These are phyloP conservation scores for Elongisporangium anandrum DNA, from an alignment of 352 stramenopile species.

Conservation along the genomic window DNA sequence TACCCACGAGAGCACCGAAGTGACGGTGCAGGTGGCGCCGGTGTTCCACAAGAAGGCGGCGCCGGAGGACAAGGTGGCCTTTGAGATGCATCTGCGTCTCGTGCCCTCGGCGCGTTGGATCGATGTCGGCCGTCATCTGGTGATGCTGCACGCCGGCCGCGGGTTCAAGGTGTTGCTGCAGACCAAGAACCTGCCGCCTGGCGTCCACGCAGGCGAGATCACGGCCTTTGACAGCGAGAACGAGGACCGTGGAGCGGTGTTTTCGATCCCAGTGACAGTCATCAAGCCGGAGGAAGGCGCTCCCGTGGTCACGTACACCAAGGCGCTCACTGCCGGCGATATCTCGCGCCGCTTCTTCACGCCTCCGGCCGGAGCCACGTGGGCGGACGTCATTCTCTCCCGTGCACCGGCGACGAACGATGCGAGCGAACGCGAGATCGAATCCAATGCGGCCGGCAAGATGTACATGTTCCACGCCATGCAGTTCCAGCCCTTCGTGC, in stretches of 20 bases:
- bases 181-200: slow-evolving; percentile 69
- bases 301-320: slow-evolving; percentile 38
- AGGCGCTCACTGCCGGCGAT: slow-evolving; percentile 46
- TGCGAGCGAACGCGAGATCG: slow-evolving; percentile 28
- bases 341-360: slow-evolving; percentile 83
- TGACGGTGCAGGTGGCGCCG: slow-evolving; percentile 84
- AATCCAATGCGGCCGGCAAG: slow-evolving; percentile 65
- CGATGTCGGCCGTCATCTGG: slow-evolving; percentile 75
- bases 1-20: slow-evolving; percentile 60
- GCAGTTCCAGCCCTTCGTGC: slow-evolving; percentile 86
- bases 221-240: slow-evolving; percentile 72
- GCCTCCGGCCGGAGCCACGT: slow-evolving; percentile 74
- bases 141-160: slow-evolving; percentile 81
- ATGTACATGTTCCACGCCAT: slow-evolving; percentile 86
- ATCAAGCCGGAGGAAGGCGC: slow-evolving; percentile 69
- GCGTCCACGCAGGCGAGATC: slow-evolving; percentile 87
- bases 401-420: slow-evolving; percentile 25
- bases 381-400: slow-evolving; percentile 82
- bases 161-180: slow-evolving; percentile 90
- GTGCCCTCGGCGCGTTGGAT: slow-evolving; percentile 85
- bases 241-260: slow-evolving; percentile 65
- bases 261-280: slow-evolving; percentile 89
- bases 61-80: slow-evolving; percentile 82
- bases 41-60: slow-evolving; percentile 82
- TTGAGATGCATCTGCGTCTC: slow-evolving; percentile 86